These are phyloP conservation scores for Tremella mesenterica DNA, from an alignment of 768 basidiomycete species.

Conservation along the genomic window DNA sequence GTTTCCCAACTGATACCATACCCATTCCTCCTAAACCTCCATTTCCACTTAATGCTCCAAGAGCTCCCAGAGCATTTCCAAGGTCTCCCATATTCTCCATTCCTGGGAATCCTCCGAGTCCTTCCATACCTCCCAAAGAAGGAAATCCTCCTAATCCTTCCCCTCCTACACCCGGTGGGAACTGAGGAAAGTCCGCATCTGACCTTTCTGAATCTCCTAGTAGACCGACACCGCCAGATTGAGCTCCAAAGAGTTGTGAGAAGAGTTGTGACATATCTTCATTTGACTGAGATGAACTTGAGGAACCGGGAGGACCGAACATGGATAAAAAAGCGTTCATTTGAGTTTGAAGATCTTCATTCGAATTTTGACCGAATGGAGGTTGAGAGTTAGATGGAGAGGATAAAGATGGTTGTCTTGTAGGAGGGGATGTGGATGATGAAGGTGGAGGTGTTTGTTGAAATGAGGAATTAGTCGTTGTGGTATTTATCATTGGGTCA, in stretches of 20 bases:
- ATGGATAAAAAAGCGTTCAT: conserved; percentile 35
- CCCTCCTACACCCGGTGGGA: conserved; percentile 31
- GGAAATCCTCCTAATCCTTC: background rate
- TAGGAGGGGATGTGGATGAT: too few species aligned
- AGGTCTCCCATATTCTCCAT: conserved; percentile 12
- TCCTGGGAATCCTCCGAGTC: conserved; percentile 7
- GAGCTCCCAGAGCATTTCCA: too few species aligned
- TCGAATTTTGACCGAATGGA: too few species aligned
- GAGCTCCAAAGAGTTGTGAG: conserved; percentile 30
- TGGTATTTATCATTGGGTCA: too few species aligned
- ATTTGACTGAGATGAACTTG: conserved; percentile 9
- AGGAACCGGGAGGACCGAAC: conserved; percentile 14
- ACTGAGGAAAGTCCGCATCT: too few species aligned
- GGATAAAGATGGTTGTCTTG: too few species aligned
- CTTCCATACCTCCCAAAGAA: background rate
- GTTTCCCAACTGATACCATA: conserved; percentile 6
- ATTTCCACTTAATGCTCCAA: too few species aligned
- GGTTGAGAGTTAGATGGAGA: too few species aligned
- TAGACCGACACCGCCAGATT: conserved; percentile 3
- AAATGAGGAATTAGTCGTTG: too few species aligned
- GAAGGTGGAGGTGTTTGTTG: too few species aligned
- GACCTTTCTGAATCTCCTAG: conserved; percentile 33
- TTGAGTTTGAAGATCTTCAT: too few species aligned
- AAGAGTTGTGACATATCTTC: conserved; percentile 28
- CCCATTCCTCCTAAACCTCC: conserved; percentile 20